A percentile compares a stretch with the other conserved stretches of the same genome.
phyloP scores from a whole-genome alignment of 306 rosid genomes.

The Erythrophleum fordii region DNA sequence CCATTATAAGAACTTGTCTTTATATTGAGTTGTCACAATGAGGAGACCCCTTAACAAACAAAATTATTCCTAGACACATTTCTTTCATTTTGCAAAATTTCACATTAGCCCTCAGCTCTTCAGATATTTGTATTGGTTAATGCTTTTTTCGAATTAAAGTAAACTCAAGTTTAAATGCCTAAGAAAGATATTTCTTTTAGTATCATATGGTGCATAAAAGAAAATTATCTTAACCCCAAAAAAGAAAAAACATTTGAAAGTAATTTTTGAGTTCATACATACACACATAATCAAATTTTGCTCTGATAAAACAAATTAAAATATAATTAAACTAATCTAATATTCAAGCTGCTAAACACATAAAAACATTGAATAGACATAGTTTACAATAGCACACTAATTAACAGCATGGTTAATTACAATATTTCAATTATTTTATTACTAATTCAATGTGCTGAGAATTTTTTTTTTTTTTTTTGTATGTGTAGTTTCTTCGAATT shows the following conservation, averaged over 20 bases:
- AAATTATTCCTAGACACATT: conserved; percentile 1
- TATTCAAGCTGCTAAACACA: too few species aligned
- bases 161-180: not conserved
- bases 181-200: not conserved
- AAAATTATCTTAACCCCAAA: not conserved
- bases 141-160: not conserved
- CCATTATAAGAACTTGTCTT: conserved; percentile 26
- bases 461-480: too few species aligned
- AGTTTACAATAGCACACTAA: too few species aligned
- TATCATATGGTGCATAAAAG: not conserved
- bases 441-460: not conserved
- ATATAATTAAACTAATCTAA: too few species aligned
- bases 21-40: not conserved
- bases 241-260: not conserved
- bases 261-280: too few species aligned
- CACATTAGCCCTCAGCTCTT: not conserved
- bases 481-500: not conserved
- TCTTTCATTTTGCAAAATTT: not conserved
- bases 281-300: too few species aligned
- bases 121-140: not conserved
- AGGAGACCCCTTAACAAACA: conserved; percentile 11
- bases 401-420: too few species aligned
- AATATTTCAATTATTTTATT: not conserved
- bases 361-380: too few species aligned
- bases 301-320: too few species aligned